Evolutionary conservation across 2,329 filamentous ascomycete genomes (phyloP).

Genomic region (Colletotrichum shisoi): DNA sequence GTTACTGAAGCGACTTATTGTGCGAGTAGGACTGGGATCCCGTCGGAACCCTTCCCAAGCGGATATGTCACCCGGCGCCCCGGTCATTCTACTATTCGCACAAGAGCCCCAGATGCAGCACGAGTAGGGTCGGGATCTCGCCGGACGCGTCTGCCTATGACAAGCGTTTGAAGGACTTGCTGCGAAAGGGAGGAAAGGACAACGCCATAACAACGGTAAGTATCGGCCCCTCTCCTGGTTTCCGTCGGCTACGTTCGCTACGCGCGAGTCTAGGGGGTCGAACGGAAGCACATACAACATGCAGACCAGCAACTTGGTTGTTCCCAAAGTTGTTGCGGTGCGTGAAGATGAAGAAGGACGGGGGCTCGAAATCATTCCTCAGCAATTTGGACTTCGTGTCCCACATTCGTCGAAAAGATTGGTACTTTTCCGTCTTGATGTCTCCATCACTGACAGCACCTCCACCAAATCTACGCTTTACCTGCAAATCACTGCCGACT

Average conservation of each 20-base stretch:
- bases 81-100: conserved; percentile 29
- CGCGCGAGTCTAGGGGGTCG: not conserved
- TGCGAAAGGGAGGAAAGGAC: too few relatives aligned
- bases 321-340: conserved; percentile 14
- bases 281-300: not conserved
- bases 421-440: conserved; percentile 9
- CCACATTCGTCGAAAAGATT: not conserved
- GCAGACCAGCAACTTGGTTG: conserved; percentile 6
- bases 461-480: not conserved
- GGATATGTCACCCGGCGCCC: conserved; percentile 8
- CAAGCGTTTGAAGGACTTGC: not conserved
- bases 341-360: conserved; percentile 18
- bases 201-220: conserved; percentile 4
- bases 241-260: conserved; percentile 1
- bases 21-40: too few relatives aligned
- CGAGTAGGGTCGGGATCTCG: conserved; percentile 10
- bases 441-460: not conserved
- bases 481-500: conserved; percentile 4
- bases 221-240: conserved; percentile 4
- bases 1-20: too few relatives aligned
- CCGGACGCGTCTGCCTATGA: conserved; percentile 6
- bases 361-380: conserved; percentile 8
- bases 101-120: conserved; percentile 14
- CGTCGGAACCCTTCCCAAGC: too few relatives aligned
- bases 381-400: conserved; percentile 9